Base-by-base conservation (phyloP, 225 moss, liverwort and hornwort genomes). In the Pleurozium schreberi region DNA sequence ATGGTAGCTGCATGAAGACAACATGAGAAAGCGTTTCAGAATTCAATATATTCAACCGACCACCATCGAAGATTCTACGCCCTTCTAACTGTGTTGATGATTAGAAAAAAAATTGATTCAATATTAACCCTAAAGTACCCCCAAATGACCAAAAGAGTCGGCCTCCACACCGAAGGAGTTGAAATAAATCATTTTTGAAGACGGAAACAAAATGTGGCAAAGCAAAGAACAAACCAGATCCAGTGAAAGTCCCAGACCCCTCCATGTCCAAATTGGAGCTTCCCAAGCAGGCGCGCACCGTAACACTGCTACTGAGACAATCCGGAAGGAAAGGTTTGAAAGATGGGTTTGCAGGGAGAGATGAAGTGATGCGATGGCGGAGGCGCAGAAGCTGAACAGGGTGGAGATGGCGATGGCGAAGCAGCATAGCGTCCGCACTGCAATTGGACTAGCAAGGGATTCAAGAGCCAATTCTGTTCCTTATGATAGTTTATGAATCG, bases 1-100 rank as follows among this genome's bases (percentile, higher is more conserved):
- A 93, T 45, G 95, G 95, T 62, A 97, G 91, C 99, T 99, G 93
- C 88, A 26, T 31, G 73, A 26, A 45, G 73, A 73, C 4, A 45
- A 45, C 12, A 13, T 36, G 42, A 33, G 57, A 69, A 69, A 40
- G 69, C 55, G 42, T 30, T 73, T 86, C 62, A 26, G 34, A 83
- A 77, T 77, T 53, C 26, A 73, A 84, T 58, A 31, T 83, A 40
- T 30, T 80, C 40, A 89, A 64, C 53, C 18, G 23, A 49, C 63
- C 43, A 63, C 33, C 84, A 76, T 82, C 31, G 34, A 85, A 38
- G n/a, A 52, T 33, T 61, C 67, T 57, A 80, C 27, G 18, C 18
- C 58, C 40, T n/a, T 57, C 57, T 40, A 58, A 23, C 64, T 86
- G 15, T 70, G 55, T 31, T 69, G 58, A 57, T 58, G n/a, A 50